These are phyloP conservation scores for Exsudoporus floridanus DNA, from an alignment of 1,284 basidiomycete genomes.

Conservation along the genomic window DNA sequence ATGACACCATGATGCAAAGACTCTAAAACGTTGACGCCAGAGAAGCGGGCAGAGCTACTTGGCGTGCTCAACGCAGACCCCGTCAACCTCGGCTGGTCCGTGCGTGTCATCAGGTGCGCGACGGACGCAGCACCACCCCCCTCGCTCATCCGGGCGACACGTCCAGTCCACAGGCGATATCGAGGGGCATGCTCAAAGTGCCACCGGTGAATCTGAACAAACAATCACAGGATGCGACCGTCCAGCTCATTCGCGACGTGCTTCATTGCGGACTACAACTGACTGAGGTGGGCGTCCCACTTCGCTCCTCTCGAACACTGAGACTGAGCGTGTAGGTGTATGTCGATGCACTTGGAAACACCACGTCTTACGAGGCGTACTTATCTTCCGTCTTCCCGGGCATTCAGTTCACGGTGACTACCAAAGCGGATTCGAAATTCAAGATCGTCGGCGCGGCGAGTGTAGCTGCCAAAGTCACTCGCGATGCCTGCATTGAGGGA, in stretches of 20 bases:
- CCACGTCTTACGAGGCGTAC: conserved; percentile 80
- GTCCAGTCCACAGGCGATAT: conserved; percentile 86
- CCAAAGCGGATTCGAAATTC: conserved; percentile 93
- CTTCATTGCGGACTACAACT: conserved; percentile 79
- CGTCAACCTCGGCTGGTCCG: conserved; percentile 77
- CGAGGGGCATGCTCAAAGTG: conserved; percentile 83
- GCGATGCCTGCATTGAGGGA: conserved; percentile 85
- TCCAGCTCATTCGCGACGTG: conserved; percentile 83
- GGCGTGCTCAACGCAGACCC: conserved; percentile 65
- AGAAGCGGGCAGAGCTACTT: conserved; percentile 64
- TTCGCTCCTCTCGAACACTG: neutral
- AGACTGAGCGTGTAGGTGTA: conserved; percentile 61
- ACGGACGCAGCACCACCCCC: neutral
- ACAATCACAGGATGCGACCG: conserved; percentile 91
- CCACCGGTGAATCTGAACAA: conserved; percentile 89
- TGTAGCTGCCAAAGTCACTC: conserved; percentile 94
- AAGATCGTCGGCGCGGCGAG: conserved; percentile 97
- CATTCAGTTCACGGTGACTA: conserved; percentile 85
- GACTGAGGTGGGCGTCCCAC: conserved; percentile 58
- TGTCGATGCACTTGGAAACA: conserved; percentile 93
- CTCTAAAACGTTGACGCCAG: conserved; percentile 86
- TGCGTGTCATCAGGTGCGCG: conserved; percentile 69
- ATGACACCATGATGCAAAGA: conserved; percentile 46
- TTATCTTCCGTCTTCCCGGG: conserved; percentile 79
- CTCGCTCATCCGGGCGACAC: conserved; percentile 14